Conservation (phyloP, 768 basidiomycete species). For the Suillus subalutaceus region DNA sequence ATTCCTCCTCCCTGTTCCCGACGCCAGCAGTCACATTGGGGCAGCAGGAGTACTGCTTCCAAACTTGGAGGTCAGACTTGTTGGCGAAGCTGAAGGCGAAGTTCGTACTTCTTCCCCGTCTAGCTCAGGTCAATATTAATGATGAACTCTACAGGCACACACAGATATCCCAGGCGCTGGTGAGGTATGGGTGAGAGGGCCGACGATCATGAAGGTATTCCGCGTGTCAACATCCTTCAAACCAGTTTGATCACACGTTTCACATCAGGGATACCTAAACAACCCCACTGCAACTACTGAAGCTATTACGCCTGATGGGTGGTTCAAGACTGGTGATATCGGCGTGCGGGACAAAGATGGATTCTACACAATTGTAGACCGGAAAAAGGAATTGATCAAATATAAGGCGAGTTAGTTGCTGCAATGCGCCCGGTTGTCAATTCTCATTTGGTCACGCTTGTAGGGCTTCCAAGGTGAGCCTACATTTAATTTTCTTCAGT, state of each 20-base stretch:
- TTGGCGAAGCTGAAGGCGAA: slow-evolving; percentile 63
- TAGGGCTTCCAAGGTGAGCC: slow-evolving; percentile 75
- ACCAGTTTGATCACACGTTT: slow-evolving; percentile 4
- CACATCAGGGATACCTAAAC: slow-evolving; percentile 68
- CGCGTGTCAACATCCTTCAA: background rate
- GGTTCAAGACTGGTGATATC: slow-evolving; percentile 92
- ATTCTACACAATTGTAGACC: slow-evolving; percentile 73
- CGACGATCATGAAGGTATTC: slow-evolving; percentile 75
- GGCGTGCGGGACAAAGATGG: slow-evolving; percentile 68
- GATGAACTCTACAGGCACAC: slow-evolving; percentile 21
- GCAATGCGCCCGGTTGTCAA: background rate
- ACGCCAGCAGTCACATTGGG: slow-evolving; percentile 55
- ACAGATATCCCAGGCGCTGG: slow-evolving; percentile 51
- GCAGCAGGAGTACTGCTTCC: slow-evolving; percentile 73
- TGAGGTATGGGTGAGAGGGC: slow-evolving; percentile 83
- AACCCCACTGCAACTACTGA: slow-evolving; percentile 70
- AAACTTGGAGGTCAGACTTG: slow-evolving; percentile 74
- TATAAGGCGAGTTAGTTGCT: slow-evolving; percentile 51
- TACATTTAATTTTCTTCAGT: background rate
- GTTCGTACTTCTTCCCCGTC: slow-evolving; percentile 13
- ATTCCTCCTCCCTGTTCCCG: slow-evolving; percentile 51
- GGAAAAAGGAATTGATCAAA: slow-evolving; percentile 76
- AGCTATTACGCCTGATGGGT: slow-evolving; percentile 70
- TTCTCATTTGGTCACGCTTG: background rate
- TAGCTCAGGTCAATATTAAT: background rate